Base-by-base conservation (phyloP, 805 yeast genomes). In the Diddensiella caesifluorescens region DNA sequence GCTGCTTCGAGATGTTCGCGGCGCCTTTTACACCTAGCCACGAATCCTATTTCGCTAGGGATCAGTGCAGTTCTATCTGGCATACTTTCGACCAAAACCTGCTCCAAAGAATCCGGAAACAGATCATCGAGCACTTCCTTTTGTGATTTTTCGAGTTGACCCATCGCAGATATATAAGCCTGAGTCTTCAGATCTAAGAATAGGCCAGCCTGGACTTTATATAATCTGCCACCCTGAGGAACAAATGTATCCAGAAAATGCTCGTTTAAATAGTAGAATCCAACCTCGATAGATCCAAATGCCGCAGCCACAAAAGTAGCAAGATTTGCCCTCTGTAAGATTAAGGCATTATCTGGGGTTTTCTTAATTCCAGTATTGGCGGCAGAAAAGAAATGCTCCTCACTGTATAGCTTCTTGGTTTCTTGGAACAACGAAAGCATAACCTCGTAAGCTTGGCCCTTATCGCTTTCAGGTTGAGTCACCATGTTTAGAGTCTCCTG, bases 181-280 rank as follows among this genome's bases (percentile, higher is more conserved):
- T 92, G 98, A 0, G 98, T 92, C 60, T 92, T 92, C 58, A 92
- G 71, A 52, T 92, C 97, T 29, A 92, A 68, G 52, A 73, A 87
- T 38, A 92, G 63, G 9, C 76, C 77, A 0, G 92, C 88, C 52
- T 86, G 96, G 6, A 83, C 76, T 59, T 88, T 88, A 45, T 87
- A 65, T 31, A 92, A 66, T 52, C 80, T 75, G 3, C 87, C 70
- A 20, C 52, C 52, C 12, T 63, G 78, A 0, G 95, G 94, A 54
- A 95, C 88, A 58, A 92, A 89, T 1, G 88, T 84, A 46, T 83
- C 89, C 42, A 90, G 64, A 52, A 92, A 90, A 39, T 83, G 77
- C 55, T 84, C 87, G 61, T 92, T 85, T 49, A 92, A 70, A 55
- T 82, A 79, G 63, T 80, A 83, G 60, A 92, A 87, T 1, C 97